A percentile compares a stretch with the other conserved stretches of the same genome.
These are phyloP conservation scores for Eimeria mitis DNA, from an alignment of 169 alveolate species.

Conservation along the genomic window DNA sequence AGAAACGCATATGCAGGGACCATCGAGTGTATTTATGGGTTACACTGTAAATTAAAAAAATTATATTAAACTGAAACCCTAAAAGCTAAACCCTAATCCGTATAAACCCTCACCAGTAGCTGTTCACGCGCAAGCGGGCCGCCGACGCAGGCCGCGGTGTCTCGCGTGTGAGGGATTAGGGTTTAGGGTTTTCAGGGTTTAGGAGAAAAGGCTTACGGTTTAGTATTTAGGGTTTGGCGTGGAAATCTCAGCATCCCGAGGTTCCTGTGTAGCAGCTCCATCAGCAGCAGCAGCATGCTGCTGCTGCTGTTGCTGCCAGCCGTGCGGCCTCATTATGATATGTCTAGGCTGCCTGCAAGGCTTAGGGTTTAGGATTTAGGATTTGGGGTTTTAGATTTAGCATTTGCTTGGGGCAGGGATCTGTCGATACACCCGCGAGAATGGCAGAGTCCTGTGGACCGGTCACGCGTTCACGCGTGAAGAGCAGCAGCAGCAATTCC, in stretches of 20 bases:
- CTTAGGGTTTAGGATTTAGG: slow-evolving; percentile 1
- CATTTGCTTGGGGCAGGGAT: neutral
- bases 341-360: neutral
- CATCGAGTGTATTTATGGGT: neutral
- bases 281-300: slow-evolving; percentile 9
- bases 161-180: neutral
- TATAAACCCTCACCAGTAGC: neutral
- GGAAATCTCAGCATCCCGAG: neutral
- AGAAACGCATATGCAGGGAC: neutral
- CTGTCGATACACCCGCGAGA: neutral
- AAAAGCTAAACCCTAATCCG: neutral
- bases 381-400: neutral
- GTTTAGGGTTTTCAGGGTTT: neutral
- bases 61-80: neutral
- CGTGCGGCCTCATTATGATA: neutral
- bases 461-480: neutral
- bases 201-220: neutral
- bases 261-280: neutral
- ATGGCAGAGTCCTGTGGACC: neutral
- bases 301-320: slow-evolving; percentile 1
- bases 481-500: neutral
- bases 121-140: neutral
- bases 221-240: neutral
- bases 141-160: neutral
- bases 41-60: neutral